These are phyloP conservation scores for Adansonia digitata DNA, from an alignment of 345 rosid species.

Conservation along the genomic window DNA sequence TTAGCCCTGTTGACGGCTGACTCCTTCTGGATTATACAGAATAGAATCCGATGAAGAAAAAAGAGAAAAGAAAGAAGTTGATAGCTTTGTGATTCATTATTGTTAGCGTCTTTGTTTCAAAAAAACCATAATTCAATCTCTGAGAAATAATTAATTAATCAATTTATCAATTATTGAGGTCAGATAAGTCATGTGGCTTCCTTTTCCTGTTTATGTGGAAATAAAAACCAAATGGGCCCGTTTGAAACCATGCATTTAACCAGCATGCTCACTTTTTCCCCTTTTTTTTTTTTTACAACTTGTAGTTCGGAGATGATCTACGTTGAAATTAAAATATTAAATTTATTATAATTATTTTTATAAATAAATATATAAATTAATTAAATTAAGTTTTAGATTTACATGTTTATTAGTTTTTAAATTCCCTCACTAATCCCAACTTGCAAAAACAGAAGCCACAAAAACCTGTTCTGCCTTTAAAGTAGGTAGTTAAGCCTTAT, in stretches of 20 bases:
- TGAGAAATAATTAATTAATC: too few relatives aligned
- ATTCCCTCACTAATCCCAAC: not conserved
- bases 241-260: not conserved
- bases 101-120: too few relatives aligned
- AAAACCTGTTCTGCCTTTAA: not conserved
- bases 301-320: too few relatives aligned
- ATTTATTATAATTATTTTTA: too few relatives aligned
- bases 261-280: not conserved
- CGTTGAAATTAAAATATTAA: too few relatives aligned
- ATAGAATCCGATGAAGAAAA: not conserved
- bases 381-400: too few relatives aligned
- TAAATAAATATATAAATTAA: too few relatives aligned
- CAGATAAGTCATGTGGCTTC: too few relatives aligned
- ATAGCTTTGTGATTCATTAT: too few relatives aligned
- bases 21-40: not conserved
- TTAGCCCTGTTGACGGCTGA: not conserved
- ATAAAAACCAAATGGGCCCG: not conserved
- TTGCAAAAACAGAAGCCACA: not conserved
- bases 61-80: not conserved
- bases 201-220: not conserved
- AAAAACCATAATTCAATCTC: not conserved
- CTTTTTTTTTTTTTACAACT: too few relatives aligned
- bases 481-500: too few relatives aligned
- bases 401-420: too few relatives aligned
- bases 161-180: not conserved